A percentile compares a stretch with the other conserved stretches of the same genome.
These are phyloP conservation scores for Zygoascus sp. DNA, from an alignment of 1,139 yeast genomes.

Conservation along the genomic window DNA sequence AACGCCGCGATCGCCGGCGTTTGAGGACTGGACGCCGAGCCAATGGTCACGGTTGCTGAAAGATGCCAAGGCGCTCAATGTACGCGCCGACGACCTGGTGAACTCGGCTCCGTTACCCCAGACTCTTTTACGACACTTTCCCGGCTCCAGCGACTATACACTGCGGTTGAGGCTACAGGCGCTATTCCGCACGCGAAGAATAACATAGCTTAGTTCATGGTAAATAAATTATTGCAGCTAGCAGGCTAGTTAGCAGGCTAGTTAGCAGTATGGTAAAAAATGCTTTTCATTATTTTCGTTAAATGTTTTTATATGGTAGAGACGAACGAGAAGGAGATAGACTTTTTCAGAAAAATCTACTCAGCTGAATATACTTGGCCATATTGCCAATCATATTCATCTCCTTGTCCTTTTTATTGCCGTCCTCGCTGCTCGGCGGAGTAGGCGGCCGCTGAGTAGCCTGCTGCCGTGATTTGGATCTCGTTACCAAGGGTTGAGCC, in stretches of 20 bases:
- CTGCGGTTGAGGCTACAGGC: conserved; percentile 6
- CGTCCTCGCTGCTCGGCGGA: conserved; percentile 6
- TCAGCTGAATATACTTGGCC: conserved; percentile 22
- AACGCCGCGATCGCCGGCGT: conserved; percentile 2
- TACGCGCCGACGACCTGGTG: conserved; percentile 1
- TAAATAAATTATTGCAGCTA: not conserved
- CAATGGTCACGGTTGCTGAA: conserved; percentile 8
- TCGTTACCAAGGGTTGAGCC: conserved; percentile 13
- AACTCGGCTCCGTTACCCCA: not conserved
- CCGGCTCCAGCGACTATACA: conserved; percentile 7
- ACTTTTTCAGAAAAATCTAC: conserved; percentile 23
- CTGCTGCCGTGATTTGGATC: conserved; percentile 13
- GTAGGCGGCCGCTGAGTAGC: conserved; percentile 8
- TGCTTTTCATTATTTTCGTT: conserved; percentile 3
- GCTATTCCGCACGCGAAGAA: not conserved
- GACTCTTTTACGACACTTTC: conserved; percentile 3
- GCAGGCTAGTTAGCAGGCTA: no score
- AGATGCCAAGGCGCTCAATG: conserved; percentile 1
- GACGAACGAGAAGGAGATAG: no score
- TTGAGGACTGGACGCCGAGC: conserved; percentile 6
- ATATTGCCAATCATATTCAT: conserved; percentile 19
- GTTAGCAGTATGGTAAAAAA: no score
- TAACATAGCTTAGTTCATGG: not conserved
- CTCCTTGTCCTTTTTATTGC: conserved; percentile 4
- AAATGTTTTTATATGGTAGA: no score